Evolutionary conservation across 2,329 filamentous ascomycete genomes (phyloP).

Genomic region (Nemania abortiva): DNA sequence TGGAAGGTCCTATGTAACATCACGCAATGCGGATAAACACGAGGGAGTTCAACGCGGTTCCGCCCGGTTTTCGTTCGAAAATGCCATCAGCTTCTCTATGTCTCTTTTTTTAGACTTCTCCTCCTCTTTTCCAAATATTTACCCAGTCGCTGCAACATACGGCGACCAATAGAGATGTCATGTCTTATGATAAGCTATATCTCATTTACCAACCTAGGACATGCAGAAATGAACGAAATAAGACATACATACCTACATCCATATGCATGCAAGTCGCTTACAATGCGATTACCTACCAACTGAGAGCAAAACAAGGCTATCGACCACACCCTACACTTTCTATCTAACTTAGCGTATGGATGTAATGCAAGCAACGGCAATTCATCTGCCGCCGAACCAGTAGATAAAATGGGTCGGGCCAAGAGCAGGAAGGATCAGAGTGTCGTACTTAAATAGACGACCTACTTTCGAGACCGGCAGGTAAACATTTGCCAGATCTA

Average conservation of each 20-base stretch:
- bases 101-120: neutral
- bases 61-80: neutral
- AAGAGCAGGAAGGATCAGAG: neutral
- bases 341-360: neutral
- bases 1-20: neutral
- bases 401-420: neutral
- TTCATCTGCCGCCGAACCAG: neutral
- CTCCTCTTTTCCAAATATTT: neutral
- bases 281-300: constrained; percentile 15
- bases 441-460: neutral
- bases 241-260: neutral
- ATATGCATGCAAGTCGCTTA: constrained; percentile 18
- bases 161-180: neutral
- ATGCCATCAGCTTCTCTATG: neutral
- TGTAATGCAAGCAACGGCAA: neutral
- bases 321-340: neutral
- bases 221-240: neutral
- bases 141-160: neutral
- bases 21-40: neutral
- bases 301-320: neutral
- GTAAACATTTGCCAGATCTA: neutral
- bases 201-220: constrained; percentile 6
- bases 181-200: neutral
- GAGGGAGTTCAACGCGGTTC: neutral
- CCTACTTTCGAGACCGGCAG: neutral